Evolutionary conservation across 2,329 filamentous ascomycete genomes (phyloP), one percentile per base, ranked within the genome.

Genomic region (Verticillium longisporum): DNA sequence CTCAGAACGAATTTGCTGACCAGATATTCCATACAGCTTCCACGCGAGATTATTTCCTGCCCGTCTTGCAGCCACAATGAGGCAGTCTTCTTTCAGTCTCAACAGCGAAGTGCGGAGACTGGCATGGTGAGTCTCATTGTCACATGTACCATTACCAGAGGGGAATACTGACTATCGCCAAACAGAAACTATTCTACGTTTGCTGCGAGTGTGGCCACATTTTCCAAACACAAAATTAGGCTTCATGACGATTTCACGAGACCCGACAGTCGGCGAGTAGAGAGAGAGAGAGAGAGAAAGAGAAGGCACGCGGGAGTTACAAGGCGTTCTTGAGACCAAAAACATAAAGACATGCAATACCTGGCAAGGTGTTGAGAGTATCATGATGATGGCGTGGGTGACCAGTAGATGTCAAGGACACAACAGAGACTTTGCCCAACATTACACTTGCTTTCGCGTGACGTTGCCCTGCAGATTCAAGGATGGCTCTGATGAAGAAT

Each of bases 31-130:
- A 21, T 50, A 50, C n/a, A 97, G 93, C 90, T 98, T 75, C 95
- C 95, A 66, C 89, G 93, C 70, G 88, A 92, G 69, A 91, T 92
- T 74, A 92, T 90, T 77, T 83, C 84, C 63, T 99, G 95, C 78
- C 92, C 92, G 59, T 84, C 82, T 68, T 99, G 96, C 81, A 83
- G 85, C 67, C 90, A 95, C 75, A 86, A 87, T 68, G 93, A 98
- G 78, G 92, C 93, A 55, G 96, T 99, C 63, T 99, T 97, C 80
- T 99, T 99, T 81, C 95, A 99, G 80, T 97, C 93, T 64, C 95
- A 99, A 74, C 93, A 98, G 80, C 90, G 95, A 77, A 97, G 90
- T 68, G 91, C 92, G 57, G 93, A 98, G 76, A 99, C 95, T 55
- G 95, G 95, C 79, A 99, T 99, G 95, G 95, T 98, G 77, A 82